Evolutionary conservation across 139 green algal species (phyloP), one percentile per base, ranked within the genome.

Genomic region (Haematococcus lacustris): DNA sequence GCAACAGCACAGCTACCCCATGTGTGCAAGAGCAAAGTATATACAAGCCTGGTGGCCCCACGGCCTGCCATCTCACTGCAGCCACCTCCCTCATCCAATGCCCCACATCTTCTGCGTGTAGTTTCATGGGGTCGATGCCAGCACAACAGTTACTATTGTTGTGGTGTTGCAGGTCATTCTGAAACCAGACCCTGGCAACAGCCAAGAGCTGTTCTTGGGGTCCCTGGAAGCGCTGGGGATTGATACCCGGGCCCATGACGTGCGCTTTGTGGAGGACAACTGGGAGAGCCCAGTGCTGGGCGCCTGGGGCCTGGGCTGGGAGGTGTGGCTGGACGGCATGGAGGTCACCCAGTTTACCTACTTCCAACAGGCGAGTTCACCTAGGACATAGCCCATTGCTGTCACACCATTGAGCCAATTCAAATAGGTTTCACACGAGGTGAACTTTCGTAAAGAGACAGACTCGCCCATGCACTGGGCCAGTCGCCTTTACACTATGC

Each of bases 271-370:
- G 41, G 95, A 99, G 82, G 96, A 99, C 86, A 98, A 99, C 81
- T 99, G 95, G 95, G 95, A 98, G 87, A 90, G 75, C 57, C 96
- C 96, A 1, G 95, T 95, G 72, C 86, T 98, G 68, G 91, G 93
- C 83, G 94, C 93, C 37, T 99, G 92, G 95, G 93, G 95, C 9
- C 85, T 99, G 37, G 95, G 95, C 38, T 99, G 95, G 93, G 95
- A 98, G 37, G 93, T 98, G 64, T 97, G 93, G 93, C 81, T 98
- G 73, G 93, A 98, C 78, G 94, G 94, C 59, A 97, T 97, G 93
- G 94, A 98, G 87, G 89, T 98, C 38, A 97, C 94, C 21, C 93
- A 98, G 84, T 98, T 98, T 87, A 98, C 95, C 2, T 99, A 98
- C 85, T 98, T 99, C 76, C 95, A 98, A 82, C 91, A 98, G 73